Percentiles rank a stretch among this genome's conserved stretches.
Conservation (phyloP, 2,329 filamentous ascomycete genomes). For the Ceratocystis eucalypticola region DNA sequence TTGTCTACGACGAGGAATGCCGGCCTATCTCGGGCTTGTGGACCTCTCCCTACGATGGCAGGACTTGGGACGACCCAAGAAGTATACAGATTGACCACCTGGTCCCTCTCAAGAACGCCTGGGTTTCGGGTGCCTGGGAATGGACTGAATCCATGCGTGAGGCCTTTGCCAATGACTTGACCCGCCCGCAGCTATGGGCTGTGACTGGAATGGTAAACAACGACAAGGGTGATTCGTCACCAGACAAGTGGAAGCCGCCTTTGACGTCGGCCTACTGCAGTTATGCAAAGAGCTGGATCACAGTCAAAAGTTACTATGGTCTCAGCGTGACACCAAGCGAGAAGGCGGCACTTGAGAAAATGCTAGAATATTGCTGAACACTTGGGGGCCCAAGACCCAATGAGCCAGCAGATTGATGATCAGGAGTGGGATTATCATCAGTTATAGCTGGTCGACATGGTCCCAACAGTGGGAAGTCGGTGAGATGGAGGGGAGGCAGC, state of each 20-base stretch:
- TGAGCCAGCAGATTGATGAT: background rate
- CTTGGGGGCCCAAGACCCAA: background rate
- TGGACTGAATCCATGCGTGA: slow-evolving; percentile 59
- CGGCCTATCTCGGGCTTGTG: slow-evolving; percentile 52
- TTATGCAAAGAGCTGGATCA: slow-evolving; percentile 64
- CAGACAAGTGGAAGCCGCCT: slow-evolving; percentile 64
- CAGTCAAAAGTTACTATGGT: slow-evolving; percentile 60
- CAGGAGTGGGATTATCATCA: background rate
- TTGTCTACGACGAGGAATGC: slow-evolving; percentile 47
- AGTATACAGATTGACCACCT: slow-evolving; percentile 76
- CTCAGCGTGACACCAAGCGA: slow-evolving; percentile 59
- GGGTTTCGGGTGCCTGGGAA: slow-evolving; percentile 57
- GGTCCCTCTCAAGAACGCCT: slow-evolving; percentile 68
- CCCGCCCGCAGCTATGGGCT: slow-evolving; percentile 61
- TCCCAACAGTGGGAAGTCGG: too few species aligned
- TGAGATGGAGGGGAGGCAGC: too few species aligned
- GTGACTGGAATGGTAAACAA: slow-evolving; percentile 68
- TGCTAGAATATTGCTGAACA: slow-evolving; percentile 49
- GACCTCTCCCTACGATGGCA: slow-evolving; percentile 61
- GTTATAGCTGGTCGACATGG: background rate
- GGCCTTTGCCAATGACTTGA: slow-evolving; percentile 64
- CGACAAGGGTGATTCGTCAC: slow-evolving; percentile 57
- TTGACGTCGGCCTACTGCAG: slow-evolving; percentile 59
- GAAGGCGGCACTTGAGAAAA: slow-evolving; percentile 51
- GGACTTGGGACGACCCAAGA: slow-evolving; percentile 50